Conservation (phyloP, 768 basidiomycete genomes). For the Phaeotremella fagi region DNA sequence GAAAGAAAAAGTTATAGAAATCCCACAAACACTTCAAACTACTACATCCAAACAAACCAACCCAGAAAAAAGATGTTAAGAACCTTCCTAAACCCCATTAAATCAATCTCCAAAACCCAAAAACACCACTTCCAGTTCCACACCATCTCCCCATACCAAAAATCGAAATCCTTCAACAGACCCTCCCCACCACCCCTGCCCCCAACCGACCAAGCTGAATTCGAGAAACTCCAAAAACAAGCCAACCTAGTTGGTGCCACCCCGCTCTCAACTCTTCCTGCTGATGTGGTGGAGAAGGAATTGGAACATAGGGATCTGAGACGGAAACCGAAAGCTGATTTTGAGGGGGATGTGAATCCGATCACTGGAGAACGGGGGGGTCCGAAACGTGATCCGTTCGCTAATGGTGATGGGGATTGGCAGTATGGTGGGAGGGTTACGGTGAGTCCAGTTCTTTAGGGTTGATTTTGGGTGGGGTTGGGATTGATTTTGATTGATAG, state of each 20-base stretch:
- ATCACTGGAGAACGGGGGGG: conserved; percentile 45
- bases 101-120: conserved; percentile 1
- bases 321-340: conserved; percentile 35
- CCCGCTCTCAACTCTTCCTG: conserved; percentile 18
- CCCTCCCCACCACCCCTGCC: conserved; percentile 43
- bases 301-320: conserved; percentile 39
- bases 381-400: conserved; percentile 47
- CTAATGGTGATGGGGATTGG: conserved; percentile 43
- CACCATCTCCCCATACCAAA: conserved; percentile 3
- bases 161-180: conserved; percentile 18
- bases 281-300: conserved; percentile 12
- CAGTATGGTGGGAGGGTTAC: conserved; percentile 46
- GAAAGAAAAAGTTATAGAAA: not conserved
- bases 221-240: conserved; percentile 38
- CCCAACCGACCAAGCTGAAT: conserved; percentile 42
- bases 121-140: conserved; percentile 5
- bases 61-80: no score
- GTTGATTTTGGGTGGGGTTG: no score
- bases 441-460: no score
- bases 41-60: no score
- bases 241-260: conserved; percentile 28
- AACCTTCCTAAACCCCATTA: not conserved
- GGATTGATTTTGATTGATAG: no score
- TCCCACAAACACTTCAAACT: not conserved
- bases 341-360: conserved; percentile 45